Conservation (phyloP, 2,329 filamentous ascomycete genomes). For the Geoglossum cookeanum region DNA sequence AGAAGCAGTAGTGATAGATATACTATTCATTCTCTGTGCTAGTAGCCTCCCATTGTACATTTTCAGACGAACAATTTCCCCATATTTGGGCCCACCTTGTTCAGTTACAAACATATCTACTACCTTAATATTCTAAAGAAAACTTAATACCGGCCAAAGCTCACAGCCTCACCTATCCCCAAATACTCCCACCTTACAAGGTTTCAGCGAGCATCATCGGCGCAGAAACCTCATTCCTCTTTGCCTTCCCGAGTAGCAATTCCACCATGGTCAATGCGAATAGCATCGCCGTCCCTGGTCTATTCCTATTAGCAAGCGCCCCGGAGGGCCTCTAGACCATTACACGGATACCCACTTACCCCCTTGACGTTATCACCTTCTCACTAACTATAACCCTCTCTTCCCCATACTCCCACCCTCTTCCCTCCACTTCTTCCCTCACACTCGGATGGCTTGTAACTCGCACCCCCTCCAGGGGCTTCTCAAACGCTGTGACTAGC, state of each 20-base stretch:
- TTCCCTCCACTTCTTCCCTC: constrained; percentile 14
- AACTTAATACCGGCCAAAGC: too few species aligned
- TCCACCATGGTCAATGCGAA: constrained; percentile 23
- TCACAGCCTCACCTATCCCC: too few species aligned
- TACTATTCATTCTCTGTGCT: neutral
- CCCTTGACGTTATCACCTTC: constrained; percentile 18
- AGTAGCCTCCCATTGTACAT: neutral
- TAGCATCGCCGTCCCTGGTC: constrained; percentile 20
- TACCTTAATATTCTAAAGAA: too few species aligned
- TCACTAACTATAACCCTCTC: constrained; percentile 18
- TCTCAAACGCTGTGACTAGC: constrained; percentile 5
- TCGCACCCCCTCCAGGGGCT: constrained; percentile 8
- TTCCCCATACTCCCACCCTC: constrained; percentile 20
- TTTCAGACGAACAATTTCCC: neutral
- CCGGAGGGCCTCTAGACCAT: too few species aligned
- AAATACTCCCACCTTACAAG: neutral
- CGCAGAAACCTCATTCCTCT: constrained; percentile 1
- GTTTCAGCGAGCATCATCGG: constrained; percentile 3
- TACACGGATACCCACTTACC: constrained; percentile 4
- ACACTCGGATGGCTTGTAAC: constrained; percentile 22
- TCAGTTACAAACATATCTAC: neutral
- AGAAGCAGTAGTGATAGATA: constrained; percentile 47
- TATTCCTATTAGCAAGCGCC: constrained; percentile 6
- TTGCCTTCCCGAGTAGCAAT: constrained; percentile 8
- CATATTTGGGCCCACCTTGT: neutral